Conservation (phyloP, 805 yeast genomes). For the Diddensiella santjacobensis region DNA sequence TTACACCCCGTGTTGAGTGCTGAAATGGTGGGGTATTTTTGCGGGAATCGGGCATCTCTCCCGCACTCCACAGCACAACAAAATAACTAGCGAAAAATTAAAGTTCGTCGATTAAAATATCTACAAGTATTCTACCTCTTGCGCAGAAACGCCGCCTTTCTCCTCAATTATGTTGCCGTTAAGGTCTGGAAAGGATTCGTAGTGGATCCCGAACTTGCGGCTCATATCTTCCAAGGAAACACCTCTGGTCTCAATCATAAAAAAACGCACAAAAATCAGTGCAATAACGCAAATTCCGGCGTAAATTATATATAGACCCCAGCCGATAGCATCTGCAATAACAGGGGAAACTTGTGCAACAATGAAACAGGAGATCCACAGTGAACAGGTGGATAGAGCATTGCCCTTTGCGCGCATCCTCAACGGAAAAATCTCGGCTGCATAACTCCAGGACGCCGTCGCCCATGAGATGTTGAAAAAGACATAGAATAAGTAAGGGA, state of each 20-base stretch:
- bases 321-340: constrained; percentile 5
- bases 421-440: constrained; percentile 57
- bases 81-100: no score
- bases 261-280: constrained; percentile 39
- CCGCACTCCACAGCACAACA: no score
- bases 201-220: constrained; percentile 6
- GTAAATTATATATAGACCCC: constrained; percentile 7
- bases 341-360: constrained; percentile 46
- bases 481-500: constrained; percentile 8
- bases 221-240: constrained; percentile 43
- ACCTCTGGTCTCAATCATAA: constrained; percentile 45
- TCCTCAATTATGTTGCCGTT: constrained; percentile 1
- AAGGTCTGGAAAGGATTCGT: constrained; percentile 1
- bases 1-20: no score
- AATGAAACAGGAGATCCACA: constrained; percentile 53
- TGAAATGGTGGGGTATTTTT: no score
- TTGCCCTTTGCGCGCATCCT: constrained; percentile 59
- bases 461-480: constrained; percentile 16
- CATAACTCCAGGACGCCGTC: constrained; percentile 33
- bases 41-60: no score
- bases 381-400: constrained; percentile 51
- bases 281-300: constrained; percentile 21
- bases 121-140: background rate
- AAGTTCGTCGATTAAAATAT: no score
- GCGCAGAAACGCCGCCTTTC: background rate